A percentile compares a stretch with the other conserved stretches of the same genome.
Evolutionary conservation across 2,329 filamentous ascomycete species (phyloP).

Genomic region (Exophiala sp.): DNA sequence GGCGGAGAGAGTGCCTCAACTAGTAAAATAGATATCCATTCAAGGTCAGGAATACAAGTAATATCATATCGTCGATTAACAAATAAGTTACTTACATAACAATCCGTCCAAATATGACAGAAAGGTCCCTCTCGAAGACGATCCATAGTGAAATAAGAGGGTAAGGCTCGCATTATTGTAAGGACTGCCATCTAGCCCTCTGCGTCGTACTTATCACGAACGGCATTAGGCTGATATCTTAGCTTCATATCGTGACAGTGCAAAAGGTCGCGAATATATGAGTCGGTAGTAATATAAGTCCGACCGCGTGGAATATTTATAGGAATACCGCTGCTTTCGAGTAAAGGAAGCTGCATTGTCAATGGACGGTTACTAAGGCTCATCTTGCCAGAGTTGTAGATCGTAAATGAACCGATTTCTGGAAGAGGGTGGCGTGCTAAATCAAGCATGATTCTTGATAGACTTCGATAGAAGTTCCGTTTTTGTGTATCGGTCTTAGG

Average conservation of each 20-base stretch:
- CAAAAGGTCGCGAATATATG: conserved; percentile 31
- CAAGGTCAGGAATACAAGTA: conserved; percentile 25
- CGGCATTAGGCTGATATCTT: conserved; percentile 29
- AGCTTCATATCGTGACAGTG: conserved; percentile 30
- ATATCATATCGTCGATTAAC: conserved; percentile 30
- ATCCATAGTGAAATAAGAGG: conserved; percentile 29
- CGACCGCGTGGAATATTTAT: conserved; percentile 25
- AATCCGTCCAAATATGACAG: conserved; percentile 35
- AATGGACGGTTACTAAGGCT: conserved; percentile 9
- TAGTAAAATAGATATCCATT: conserved; percentile 30
- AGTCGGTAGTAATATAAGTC: conserved; percentile 29
- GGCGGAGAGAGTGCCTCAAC: conserved; percentile 27
- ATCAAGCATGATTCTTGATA: conserved; percentile 1
- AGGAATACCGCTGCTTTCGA: conserved; percentile 24
- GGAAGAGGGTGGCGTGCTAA: conserved; percentile 1
- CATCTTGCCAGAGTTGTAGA: conserved; percentile 28
- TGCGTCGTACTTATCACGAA: conserved; percentile 12
- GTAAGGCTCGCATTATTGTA: conserved; percentile 30
- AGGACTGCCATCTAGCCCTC: conserved; percentile 23
- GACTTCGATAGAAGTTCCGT: not conserved
- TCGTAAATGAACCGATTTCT: conserved; percentile 23
- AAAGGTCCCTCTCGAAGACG: conserved; percentile 36
- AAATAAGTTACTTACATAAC: conserved; percentile 36
- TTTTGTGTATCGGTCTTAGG: not conserved
- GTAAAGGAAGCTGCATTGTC: not conserved